These are phyloP conservation scores for Vararia minispora DNA, from an alignment of 768 basidiomycete species.

Conservation along the genomic window DNA sequence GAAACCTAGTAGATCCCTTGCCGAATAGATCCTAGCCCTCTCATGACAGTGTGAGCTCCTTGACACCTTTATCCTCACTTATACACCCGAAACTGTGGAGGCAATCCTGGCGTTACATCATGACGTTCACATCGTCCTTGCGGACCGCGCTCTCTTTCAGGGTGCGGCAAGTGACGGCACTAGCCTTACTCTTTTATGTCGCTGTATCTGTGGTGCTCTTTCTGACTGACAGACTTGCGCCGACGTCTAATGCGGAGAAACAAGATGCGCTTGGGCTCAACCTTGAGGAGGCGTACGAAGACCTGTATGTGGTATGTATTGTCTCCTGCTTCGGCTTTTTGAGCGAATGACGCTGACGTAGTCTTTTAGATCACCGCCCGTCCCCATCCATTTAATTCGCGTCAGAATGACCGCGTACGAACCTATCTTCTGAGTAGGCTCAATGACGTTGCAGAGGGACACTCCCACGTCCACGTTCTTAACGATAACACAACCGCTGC, in stretches of 20 bases:
- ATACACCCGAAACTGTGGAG: too few relatives aligned
- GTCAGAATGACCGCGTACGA: slow-evolving; percentile 60
- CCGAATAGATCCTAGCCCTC: too few relatives aligned
- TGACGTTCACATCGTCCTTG: too few relatives aligned
- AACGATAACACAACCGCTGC: slow-evolving; percentile 45
- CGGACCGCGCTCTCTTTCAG: too few relatives aligned
- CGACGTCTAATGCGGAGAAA: slow-evolving; percentile 22
- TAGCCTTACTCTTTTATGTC: slow-evolving; percentile 6
- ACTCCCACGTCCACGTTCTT: slow-evolving; percentile 37
- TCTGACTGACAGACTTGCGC: slow-evolving; percentile 4
- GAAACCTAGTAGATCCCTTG: too few relatives aligned
- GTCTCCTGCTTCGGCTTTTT: neutral
- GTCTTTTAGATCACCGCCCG: slow-evolving; percentile 43
- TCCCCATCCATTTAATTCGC: slow-evolving; percentile 73
- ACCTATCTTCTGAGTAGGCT: slow-evolving; percentile 48
- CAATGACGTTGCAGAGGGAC: slow-evolving; percentile 28
- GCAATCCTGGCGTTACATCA: too few relatives aligned
- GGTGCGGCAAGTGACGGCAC: too few relatives aligned
- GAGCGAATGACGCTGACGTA: neutral
- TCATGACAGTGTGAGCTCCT: too few relatives aligned
- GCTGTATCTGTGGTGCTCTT: slow-evolving; percentile 7
- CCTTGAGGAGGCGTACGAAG: slow-evolving; percentile 43
- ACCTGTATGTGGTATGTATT: slow-evolving; percentile 37
- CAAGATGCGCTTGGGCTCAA: slow-evolving; percentile 29
- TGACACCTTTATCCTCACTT: too few relatives aligned